Percentiles rank a stretch among this genome's conserved stretches.
phyloP scores from a whole-genome alignment of 2,329 filamentous ascomycete species.

The Chaetothyriales sp. region DNA sequence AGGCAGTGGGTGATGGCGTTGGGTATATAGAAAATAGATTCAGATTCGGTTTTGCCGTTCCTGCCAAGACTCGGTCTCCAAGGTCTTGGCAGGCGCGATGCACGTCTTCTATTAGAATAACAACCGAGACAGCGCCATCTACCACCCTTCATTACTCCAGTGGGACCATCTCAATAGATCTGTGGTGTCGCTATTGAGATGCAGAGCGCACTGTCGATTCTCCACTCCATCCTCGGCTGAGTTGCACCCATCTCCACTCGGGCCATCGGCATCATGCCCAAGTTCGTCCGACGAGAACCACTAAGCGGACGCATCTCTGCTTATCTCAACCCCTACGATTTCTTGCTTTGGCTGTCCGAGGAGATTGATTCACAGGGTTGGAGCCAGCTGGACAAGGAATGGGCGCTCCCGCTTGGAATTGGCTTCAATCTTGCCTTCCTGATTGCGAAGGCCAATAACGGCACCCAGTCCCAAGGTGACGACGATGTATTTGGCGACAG shows the following conservation, averaged over 20 bases:
- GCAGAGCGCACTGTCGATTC: conserved; percentile 3
- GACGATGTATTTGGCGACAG: conserved; percentile 80
- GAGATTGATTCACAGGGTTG: conserved; percentile 84
- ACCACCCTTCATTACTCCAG: background rate
- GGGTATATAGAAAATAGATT: background rate
- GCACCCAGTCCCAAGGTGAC: conserved; percentile 34
- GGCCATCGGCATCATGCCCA: conserved; percentile 41
- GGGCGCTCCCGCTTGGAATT: conserved; percentile 61
- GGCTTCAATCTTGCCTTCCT: conserved; percentile 65
- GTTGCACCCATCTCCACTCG: conserved; percentile 58
- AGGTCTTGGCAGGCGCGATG: background rate
- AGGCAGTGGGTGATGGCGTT: background rate
- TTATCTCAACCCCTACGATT: conserved; percentile 74
- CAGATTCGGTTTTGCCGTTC: background rate
- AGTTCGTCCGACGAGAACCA: conserved; percentile 67
- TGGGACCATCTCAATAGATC: background rate
- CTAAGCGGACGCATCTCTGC: conserved; percentile 65
- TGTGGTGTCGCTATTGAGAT: background rate
- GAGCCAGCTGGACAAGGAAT: conserved; percentile 59
- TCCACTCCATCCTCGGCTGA: conserved; percentile 44
- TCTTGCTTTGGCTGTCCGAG: conserved; percentile 78
- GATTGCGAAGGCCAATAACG: conserved; percentile 64
- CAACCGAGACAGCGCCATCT: background rate
- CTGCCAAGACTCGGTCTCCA: too few species aligned
- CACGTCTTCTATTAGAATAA: background rate